Evolutionary conservation across 2,329 filamentous ascomycete genomes (phyloP), one percentile per base, ranked within the genome.

Genomic region (Diaporthe sp.): DNA sequence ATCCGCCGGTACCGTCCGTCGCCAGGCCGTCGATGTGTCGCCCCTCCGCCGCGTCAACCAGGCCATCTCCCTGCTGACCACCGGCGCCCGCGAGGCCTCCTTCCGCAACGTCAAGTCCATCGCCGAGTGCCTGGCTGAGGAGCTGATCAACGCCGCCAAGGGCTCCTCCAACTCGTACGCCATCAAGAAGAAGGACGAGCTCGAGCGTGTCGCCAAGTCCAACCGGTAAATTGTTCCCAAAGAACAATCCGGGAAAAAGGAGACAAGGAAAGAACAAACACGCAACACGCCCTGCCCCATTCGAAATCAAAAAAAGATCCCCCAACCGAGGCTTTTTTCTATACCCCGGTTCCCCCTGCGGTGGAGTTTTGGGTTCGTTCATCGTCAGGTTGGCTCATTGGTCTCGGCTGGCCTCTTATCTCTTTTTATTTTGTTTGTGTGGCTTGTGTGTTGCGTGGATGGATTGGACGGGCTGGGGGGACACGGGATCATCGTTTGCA

Each of bases 181-280:
- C 84, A 99, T 99, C 93, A 99, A 99, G 95, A 99, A 99, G 95
- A 99, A 99, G 96, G 97, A 99, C 88, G 97, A 99, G 94, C 89
- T 99, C 90, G 97, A 99, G 94, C 97, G 97, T 97, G 97, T 99
- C 84, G 97, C 97, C 90, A 99, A 99, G 95, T 95, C 92, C 92
- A 99, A 99, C 94, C 94, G 97, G 94, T 99, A 98, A 96, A 96
- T 78, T 78, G 95, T 78, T 78, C 15, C 39, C 25, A 13, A 0
- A 13, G 19, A 7, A 47, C 17, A 30, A 37, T 10, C 5, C 35
- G 10, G 30, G 25, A 65, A 65, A 32, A 10, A 30, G n/a, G n/a
- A n/a, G 10, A 22, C 22, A 47, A 4, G 44, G 44, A 8, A 47
- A 17, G n/a, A 17, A 47, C 44, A 47, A 47, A 65, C 27, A 35